A percentile compares a stretch with the other conserved stretches of the same genome.
Evolutionary conservation across 495 filamentous ascomycete species (phyloP).

Genomic region (Penicillium chermesinum): DNA sequence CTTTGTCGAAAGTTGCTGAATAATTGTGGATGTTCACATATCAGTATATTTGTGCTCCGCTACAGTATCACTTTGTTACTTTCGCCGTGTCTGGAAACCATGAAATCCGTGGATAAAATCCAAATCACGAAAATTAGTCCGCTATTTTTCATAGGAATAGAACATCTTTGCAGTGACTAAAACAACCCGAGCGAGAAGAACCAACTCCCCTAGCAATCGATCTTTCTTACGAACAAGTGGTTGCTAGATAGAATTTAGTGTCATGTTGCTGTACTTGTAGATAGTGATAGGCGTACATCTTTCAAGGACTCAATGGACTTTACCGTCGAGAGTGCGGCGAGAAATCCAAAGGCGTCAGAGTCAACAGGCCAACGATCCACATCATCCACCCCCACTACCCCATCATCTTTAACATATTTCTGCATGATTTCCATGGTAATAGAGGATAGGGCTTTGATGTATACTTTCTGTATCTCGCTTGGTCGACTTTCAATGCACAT

Average conservation of each 20-base stretch:
- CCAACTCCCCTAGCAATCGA: constrained; percentile 9
- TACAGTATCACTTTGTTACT: background rate
- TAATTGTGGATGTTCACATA: background rate
- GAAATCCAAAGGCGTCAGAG: constrained; percentile 23
- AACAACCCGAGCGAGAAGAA: constrained; percentile 6
- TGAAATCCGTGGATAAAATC: background rate
- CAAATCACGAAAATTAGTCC: background rate
- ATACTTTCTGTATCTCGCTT: constrained; percentile 3
- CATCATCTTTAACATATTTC: constrained; percentile 34
- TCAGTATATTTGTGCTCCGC: background rate
- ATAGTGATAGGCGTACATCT: constrained; percentile 6
- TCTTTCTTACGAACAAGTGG: constrained; percentile 9
- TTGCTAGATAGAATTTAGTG: constrained; percentile 3
- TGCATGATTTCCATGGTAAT: constrained; percentile 35
- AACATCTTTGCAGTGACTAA: constrained; percentile 11
- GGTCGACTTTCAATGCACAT: background rate
- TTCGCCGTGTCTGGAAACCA: background rate
- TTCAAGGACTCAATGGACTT: constrained; percentile 16
- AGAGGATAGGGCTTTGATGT: constrained; percentile 17
- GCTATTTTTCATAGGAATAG: constrained; percentile 8
- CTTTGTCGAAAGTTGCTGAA: background rate
- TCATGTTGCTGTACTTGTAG: background rate
- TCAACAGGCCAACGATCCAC: constrained; percentile 26
- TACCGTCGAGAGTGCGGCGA: constrained; percentile 17
- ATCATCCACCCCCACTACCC: constrained; percentile 28